Evolutionary conservation across 2,329 filamentous ascomycete species (phyloP).

Genomic region (Fusarium sp.): DNA sequence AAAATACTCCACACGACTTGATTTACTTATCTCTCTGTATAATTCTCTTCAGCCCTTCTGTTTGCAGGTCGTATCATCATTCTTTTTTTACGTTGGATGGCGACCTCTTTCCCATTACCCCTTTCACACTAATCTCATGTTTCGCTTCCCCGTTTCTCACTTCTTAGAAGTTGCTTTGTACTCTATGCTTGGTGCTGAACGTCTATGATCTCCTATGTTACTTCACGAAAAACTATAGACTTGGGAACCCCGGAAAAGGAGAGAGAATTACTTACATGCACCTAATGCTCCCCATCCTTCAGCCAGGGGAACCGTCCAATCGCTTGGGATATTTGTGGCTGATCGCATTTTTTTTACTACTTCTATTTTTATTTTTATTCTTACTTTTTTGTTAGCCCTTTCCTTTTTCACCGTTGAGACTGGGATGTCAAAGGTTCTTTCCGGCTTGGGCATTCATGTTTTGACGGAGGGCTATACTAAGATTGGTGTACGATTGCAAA

Average conservation of each 20-base stretch:
- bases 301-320: slow-evolving; percentile 45
- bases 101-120: slow-evolving; percentile 40
- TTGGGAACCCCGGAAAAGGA: slow-evolving; percentile 47
- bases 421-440: slow-evolving; percentile 32
- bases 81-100: slow-evolving; percentile 32
- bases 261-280: slow-evolving; percentile 48
- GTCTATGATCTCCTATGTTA: slow-evolving; percentile 49
- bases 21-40: slow-evolving; percentile 38
- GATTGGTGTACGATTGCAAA: slow-evolving; percentile 34
- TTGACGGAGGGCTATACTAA: slow-evolving; percentile 38
- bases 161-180: slow-evolving; percentile 36
- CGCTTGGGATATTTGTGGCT: slow-evolving; percentile 45
- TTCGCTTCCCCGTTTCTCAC: slow-evolving; percentile 32
- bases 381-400: slow-evolving; percentile 40
- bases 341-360: slow-evolving; percentile 34
- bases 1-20: slow-evolving; percentile 40
- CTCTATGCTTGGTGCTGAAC: slow-evolving; percentile 31
- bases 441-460: slow-evolving; percentile 32
- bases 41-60: slow-evolving; percentile 39
- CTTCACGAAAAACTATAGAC: slow-evolving; percentile 48
- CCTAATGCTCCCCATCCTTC: slow-evolving; percentile 46
- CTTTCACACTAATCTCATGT: slow-evolving; percentile 37
- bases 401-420: slow-evolving; percentile 31
- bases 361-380: slow-evolving; percentile 12
- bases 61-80: slow-evolving; percentile 44